Evolutionary conservation across 164 flowering plant species (phyloP).

Genomic region (Vitis cinerea): DNA sequence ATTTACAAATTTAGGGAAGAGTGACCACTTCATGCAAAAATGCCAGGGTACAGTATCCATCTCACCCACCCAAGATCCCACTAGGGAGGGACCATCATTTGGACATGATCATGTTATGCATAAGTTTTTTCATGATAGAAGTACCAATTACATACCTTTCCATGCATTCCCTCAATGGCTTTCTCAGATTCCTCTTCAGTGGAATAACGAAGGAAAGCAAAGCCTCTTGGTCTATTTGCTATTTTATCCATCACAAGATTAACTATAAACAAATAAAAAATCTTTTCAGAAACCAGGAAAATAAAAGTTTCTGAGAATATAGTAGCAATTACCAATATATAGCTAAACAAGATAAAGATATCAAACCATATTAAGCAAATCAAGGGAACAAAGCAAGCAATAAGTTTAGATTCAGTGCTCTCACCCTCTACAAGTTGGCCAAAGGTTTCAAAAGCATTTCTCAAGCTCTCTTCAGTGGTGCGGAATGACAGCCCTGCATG

Average conservation of each 20-base stretch:
- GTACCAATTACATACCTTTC: conserved; percentile 54
- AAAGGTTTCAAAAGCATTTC: conserved; percentile 69
- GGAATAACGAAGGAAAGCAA: conserved; percentile 81
- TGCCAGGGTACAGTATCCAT: too few relatives aligned
- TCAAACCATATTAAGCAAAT: background rate
- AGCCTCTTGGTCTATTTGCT: conserved; percentile 94
- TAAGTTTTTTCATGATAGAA: background rate
- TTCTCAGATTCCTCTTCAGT: conserved; percentile 81
- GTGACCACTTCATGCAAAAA: too few relatives aligned
- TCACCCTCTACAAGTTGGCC: conserved; percentile 82
- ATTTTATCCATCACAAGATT: conserved; percentile 90
- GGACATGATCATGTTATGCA: too few relatives aligned
- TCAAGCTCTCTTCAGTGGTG: conserved; percentile 78
- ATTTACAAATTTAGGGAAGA: too few relatives aligned
- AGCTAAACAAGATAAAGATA: background rate
- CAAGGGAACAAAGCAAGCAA: background rate
- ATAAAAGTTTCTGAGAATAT: background rate
- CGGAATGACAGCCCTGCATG: conserved; percentile 85
- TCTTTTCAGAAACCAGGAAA: background rate
- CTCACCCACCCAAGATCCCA: too few relatives aligned
- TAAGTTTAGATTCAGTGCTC: background rate
- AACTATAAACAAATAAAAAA: conserved; percentile 32
- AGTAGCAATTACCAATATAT: background rate
- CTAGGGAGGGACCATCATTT: too few relatives aligned
- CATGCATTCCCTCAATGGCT: conserved; percentile 97